These are phyloP conservation scores for Pythium rhizo-oryzae DNA, from an alignment of 352 stramenopile species.

Conservation along the genomic window DNA sequence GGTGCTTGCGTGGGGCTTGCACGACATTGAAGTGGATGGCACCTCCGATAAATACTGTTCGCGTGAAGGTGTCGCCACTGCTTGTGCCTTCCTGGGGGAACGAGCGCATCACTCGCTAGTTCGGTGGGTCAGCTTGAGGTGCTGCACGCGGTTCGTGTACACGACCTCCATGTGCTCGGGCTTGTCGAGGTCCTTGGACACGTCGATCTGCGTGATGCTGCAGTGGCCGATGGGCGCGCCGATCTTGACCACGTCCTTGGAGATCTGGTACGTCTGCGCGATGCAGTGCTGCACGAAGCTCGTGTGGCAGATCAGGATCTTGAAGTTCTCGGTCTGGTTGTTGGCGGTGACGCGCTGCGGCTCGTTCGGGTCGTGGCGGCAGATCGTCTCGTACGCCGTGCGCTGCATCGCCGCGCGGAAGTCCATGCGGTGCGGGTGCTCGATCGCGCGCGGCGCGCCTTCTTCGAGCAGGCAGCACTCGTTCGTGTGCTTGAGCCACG, in stretches of 20 bases:
- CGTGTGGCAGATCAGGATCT: slow-evolving; percentile 74
- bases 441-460: slow-evolving; percentile 60
- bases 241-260: slow-evolving; percentile 79
- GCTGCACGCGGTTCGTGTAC: slow-evolving; percentile 67
- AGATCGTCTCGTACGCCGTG: slow-evolving; percentile 76
- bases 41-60: slow-evolving; percentile 26
- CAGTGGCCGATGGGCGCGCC: slow-evolving; percentile 74
- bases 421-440: slow-evolving; percentile 55
- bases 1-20: background rate
- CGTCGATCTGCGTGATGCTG: slow-evolving; percentile 73
- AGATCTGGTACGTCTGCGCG: slow-evolving; percentile 60
- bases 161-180: slow-evolving; percentile 48
- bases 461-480: slow-evolving; percentile 77
- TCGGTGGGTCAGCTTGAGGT: slow-evolving; percentile 72
- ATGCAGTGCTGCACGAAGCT: slow-evolving; percentile 78
- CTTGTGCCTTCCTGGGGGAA: background rate
- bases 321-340: slow-evolving; percentile 51
- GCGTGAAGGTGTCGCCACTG: background rate
- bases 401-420: slow-evolving; percentile 79
- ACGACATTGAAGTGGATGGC: background rate
- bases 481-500: slow-evolving; percentile 62
- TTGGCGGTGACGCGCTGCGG: slow-evolving; percentile 21
- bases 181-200: slow-evolving; percentile 37
- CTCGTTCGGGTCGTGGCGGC: slow-evolving; percentile 44
- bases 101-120: slow-evolving; percentile 61